Base-by-base conservation (phyloP, 352 stramenopile species). In the Pythium phragmiticola region DNA sequence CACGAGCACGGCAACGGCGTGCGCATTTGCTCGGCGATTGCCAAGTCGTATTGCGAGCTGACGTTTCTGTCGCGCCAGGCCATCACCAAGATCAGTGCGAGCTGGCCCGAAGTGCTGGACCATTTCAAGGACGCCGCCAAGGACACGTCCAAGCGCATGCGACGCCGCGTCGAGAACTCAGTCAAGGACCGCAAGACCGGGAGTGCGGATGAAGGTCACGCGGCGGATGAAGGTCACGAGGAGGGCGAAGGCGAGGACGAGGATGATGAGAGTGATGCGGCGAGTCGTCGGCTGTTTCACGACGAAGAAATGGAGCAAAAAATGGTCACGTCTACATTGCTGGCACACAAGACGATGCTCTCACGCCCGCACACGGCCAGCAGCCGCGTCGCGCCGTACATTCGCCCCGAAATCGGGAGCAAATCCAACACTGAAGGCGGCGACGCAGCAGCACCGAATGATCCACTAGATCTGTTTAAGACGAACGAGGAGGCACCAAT, bases 21-120 rank as follows among this genome's bases (percentile, higher is more conserved):
- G 11, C 86, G 86, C n/a, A 87, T 94, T 41, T 92, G 80, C 57
- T 91, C 82, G 3, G 86, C 86, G 7, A 77, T 94, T 16, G 83
- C 84, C 4, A 89, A 83, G 54, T 82, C 82, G 9, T 94, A 90
- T 42, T 88, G 78, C 34, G 84, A 94, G 42, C 69, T 93, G 19
- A 89, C 82, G 6, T 94, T 94, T 67, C 63, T 94, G 14, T 94
- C 86, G 11, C 73, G 86, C 8, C 77, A 91, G 54, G 73, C 80
- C 0, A 90, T 93, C 43, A 65, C 75, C 36, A 81, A 88, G 68
- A 89, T 94, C 34, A 85, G 86, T 51, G 48, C 76, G 28, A 82
- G 77, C 46, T 93, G 86, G 86, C 82, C 86, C 2, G 86, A 91
- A 52, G 76, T 92, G 2, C 47, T 88, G 3, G 73, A 74, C 26